Conservation (phyloP, 2,329 filamentous ascomycete genomes). For the Penicillium sp. region DNA sequence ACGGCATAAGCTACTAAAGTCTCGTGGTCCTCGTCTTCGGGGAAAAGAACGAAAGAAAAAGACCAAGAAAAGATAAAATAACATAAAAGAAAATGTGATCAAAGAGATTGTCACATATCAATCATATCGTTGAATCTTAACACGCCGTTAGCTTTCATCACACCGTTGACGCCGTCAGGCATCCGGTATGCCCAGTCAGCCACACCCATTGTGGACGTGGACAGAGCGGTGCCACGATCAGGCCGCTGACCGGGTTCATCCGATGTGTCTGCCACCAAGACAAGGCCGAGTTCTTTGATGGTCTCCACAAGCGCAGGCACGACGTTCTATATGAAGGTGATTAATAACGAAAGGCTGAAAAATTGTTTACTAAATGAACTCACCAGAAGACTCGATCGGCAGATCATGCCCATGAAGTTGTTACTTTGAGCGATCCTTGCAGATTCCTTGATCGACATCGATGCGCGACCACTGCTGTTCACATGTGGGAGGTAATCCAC, state of each 20-base stretch:
- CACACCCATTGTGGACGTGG: conserved; percentile 29
- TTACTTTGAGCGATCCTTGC: conserved; percentile 91
- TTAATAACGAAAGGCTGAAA: conserved; percentile 13
- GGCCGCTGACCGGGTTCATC: conserved; percentile 46
- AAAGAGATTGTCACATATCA: conserved; percentile 55
- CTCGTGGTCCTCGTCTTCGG: conserved; percentile 22
- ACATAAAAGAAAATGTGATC: conserved; percentile 4
- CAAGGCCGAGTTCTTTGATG: conserved; percentile 90
- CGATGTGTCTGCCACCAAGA: conserved; percentile 85
- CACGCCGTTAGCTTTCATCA: conserved; percentile 81
- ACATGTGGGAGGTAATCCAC: conserved; percentile 44
- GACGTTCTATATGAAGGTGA: conserved; percentile 65
- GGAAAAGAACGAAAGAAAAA: conserved; percentile 5
- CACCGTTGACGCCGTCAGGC: conserved; percentile 81
- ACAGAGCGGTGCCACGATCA: conserved; percentile 21
- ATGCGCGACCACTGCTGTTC: conserved; percentile 65
- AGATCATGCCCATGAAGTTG: conserved; percentile 97
- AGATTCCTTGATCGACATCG: conserved; percentile 88
- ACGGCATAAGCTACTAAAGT: conserved; percentile 13
- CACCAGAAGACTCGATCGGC: conserved; percentile 81
- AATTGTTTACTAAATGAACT: conserved; percentile 34
- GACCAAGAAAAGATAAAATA: not conserved
- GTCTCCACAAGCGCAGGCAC: conserved; percentile 88
- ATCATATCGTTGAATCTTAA: conserved; percentile 91
- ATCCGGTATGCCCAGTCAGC: conserved; percentile 51